Percentiles rank a stretch among this genome's conserved stretches.
Conservation (phyloP, 139 green algal genomes). For the Chlamydomonas sp. region DNA sequence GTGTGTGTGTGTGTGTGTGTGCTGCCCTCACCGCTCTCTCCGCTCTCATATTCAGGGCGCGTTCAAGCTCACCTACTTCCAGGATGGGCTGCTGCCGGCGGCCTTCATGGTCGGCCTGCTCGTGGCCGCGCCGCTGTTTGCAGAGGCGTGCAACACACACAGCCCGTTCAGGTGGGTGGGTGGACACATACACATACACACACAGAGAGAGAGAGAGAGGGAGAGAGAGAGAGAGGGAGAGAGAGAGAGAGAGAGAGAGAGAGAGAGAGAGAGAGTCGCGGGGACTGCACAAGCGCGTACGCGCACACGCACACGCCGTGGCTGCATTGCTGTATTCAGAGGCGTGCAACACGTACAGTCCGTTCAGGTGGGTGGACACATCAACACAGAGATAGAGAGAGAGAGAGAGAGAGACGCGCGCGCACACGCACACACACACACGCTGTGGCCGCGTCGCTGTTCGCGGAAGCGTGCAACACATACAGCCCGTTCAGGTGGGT, state of each 20-base stretch:
- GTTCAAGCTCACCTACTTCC: slow-evolving; percentile 74
- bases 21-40: background rate
- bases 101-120: slow-evolving; percentile 91
- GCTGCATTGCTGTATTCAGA: background rate
- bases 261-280: too few relatives aligned
- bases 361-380: too few relatives aligned
- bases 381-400: too few relatives aligned
- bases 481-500: slow-evolving; percentile 49
- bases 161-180: slow-evolving; percentile 54
- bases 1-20: too few relatives aligned
- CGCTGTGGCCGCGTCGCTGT: slow-evolving; percentile 78
- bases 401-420: too few relatives aligned
- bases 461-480: slow-evolving; percentile 72
- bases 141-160: slow-evolving; percentile 58
- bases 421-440: too few relatives aligned
- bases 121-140: slow-evolving; percentile 83
- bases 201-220: background rate
- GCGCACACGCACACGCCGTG: background rate
- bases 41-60: slow-evolving; percentile 44
- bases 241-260: too few relatives aligned
- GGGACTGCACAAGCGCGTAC: background rate
- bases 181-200: slow-evolving; percentile 43
- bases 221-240: too few relatives aligned
- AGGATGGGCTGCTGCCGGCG: slow-evolving; percentile 82
- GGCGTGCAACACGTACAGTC: background rate